Base-by-base conservation (phyloP, 192 early-diverging fungal genomes). In the Linnemannia hyalina region DNA sequence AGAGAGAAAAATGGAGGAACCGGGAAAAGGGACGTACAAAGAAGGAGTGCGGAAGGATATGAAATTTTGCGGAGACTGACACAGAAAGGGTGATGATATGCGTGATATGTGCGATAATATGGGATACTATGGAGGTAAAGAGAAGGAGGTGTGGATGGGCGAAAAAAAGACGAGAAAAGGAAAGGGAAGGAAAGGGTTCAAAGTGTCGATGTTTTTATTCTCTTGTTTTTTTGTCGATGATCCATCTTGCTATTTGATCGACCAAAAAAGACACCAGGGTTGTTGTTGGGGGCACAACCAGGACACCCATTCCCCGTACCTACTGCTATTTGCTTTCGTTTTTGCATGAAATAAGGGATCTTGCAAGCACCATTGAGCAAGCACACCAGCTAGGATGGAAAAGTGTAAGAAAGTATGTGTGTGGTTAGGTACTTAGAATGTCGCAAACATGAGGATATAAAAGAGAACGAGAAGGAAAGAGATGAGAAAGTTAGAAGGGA, bases 291-390 rank as follows among this genome's bases (percentile, higher is more conserved):
- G n/a, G n/a, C n/a, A n/a, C 49, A 4, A 18, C 49, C 49, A 18
- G 49, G 44, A 46, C 49, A 52, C 49, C 49, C 49, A 0, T 20
- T 6, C 20, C 49, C 49, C 13, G 44, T 46, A 52, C 18, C 49
- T 18, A 52, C 49, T 20, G 20, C 49, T 52, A 22, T 52, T 52
- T 32, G 60, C 60, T 11, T 65, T 65, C 9, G 32, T 65, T 65
- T 32, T 35, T 65, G 60, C 60, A 65, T 65, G 29, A 65, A 32
- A 13, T 65, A 65, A 65, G 60, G 60, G 60, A 65, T 65, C 60
- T 5, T 11, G 44, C 44, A 13, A 46, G 44, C 10, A 13, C 44
- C 44, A 46, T 46, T 15, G 11, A 46, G 44, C 44, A 46, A 3
- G 22, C 57, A n/a, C 0, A 8, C 22, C 26, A n/a, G n/a, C 8